phyloP scores from a whole-genome alignment of 2,329 filamentous ascomycete species.

The Microcyclosporella mali region DNA sequence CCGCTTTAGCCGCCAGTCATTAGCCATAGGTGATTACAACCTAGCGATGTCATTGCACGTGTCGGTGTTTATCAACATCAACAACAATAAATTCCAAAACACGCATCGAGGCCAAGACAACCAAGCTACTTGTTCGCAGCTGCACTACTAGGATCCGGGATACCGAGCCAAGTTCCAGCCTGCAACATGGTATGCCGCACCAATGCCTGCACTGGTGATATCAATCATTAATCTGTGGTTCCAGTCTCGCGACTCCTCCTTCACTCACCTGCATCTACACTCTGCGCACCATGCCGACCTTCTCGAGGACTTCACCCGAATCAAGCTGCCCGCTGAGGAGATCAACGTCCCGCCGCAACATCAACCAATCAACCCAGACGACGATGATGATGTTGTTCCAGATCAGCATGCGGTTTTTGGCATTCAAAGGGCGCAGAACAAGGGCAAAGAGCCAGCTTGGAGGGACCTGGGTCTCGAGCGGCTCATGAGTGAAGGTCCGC shows the following conservation, averaged over 20 bases:
- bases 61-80: too few species aligned
- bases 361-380: constrained; percentile 78
- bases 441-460: constrained; percentile 66
- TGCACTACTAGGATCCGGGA: too few species aligned
- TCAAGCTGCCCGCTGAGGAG: constrained; percentile 53
- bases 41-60: too few species aligned
- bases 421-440: constrained; percentile 73
- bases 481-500: constrained; percentile 60
- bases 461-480: constrained; percentile 68
- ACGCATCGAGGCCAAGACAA: too few species aligned
- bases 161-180: too few species aligned
- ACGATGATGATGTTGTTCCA: constrained; percentile 79
- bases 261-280: constrained; percentile 72
- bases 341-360: constrained; percentile 75
- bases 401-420: constrained; percentile 85
- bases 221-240: too few species aligned
- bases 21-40: too few species aligned
- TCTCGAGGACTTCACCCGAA: constrained; percentile 55
- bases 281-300: constrained; percentile 66
- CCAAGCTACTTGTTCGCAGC: too few species aligned
- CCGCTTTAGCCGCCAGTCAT: too few species aligned
- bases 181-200: too few species aligned
- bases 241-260: constrained; percentile 63
- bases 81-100: too few species aligned
- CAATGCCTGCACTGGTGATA: too few species aligned